Base-by-base conservation (phyloP, 768 basidiomycete genomes). In the Hygrophorus russula region DNA sequence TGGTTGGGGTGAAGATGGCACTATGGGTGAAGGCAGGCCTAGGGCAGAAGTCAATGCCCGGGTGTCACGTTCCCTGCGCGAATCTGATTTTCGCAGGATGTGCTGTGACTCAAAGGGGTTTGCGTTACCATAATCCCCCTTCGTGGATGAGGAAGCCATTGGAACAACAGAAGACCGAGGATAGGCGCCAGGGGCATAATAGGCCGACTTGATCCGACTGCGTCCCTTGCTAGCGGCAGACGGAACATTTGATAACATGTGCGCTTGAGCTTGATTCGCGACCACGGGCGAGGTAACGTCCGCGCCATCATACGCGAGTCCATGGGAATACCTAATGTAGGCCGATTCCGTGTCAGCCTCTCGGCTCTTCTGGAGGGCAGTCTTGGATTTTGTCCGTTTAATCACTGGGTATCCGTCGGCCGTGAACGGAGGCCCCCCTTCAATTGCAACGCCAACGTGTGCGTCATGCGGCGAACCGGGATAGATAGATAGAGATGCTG, bases 121-220 rank as follows among this genome's bases (percentile, higher is more conserved):
- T 56, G 68, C 56, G 54, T 60, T 9, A 30, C 32, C 50, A 24
- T 43, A 49, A 45, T 52, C 54, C 7, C 15, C 3, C 24, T 45
- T 38, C 5, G 43, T 18, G 33, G 43, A 37, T 20, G 45, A 46
- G 20, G 59, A 55, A 35, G 51, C 50, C 17, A 63, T 49, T 27
- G 68, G 63, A 34, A 69, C 59, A 14, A 65, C 62, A 11, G 80
- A 80, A 19, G 66, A 64, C 33, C 76, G 76, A 53, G 72, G 69
- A 59, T 76, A 71, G 31, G 66, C 58, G 5, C 74, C 68, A 3
- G 72, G 67, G 7, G 73, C 69, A 46, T 74, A 77, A 53, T 85
- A 81, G 5, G 80, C 70, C 7, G 81, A 82, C 56, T 82, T 80
- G 50, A 84, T 78, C 29, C 73, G 73, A 37, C 71, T 73, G 30